Base-by-base conservation (phyloP, 116 monocot genomes). In the Papilionanthe hybrid region DNA sequence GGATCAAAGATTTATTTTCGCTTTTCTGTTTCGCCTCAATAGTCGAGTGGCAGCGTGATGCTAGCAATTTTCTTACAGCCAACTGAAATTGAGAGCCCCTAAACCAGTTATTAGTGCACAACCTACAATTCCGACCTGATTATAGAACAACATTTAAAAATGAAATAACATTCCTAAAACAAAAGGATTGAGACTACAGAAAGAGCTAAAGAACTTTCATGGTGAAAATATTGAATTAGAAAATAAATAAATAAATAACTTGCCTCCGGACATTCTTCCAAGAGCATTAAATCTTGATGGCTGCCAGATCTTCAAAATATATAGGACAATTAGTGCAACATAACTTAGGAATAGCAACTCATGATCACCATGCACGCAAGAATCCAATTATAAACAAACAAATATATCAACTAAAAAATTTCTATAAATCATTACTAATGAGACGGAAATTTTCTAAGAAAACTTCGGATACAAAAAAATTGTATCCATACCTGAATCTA, bases 221-320 rank as follows among this genome's bases (percentile, higher is more conserved):
- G 6, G 30, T 15, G 53, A 29, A 5, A 76, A 22, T 37, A 37
- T 37, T 37, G 37, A 37, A 3, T 37, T 37, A 37, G 37, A 65
- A 27, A 20, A 44, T 23, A 11, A 27, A 28, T 27, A 4, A 76
- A 7, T n/a, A 49, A 75, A 25, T 2, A 77, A 79, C 80, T 80
- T 80, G 77, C 86, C 65, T 86, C 53, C 69, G 3, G 41, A 83
- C 27, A 72, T 78, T 56, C 45, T 20, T 78, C 49, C 81, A 75
- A 87, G 18, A 83, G 81, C 80, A 43, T 67, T 50, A 12, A 25
- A 75, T 44, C 75, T 28, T 15, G 49, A 27, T 50, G 43, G 19
- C 20, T 50, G 75, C 75, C 49, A 75, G 7, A 75, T 48, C 75
- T 75, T 75, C 49, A 47, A 75, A 75, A 49, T 27, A 75, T 19